Percentiles rank a stretch among this genome's conserved stretches.
These are phyloP conservation scores for Myxozyma geophila DNA, from an alignment of 805 yeast species.

Conservation along the genomic window DNA sequence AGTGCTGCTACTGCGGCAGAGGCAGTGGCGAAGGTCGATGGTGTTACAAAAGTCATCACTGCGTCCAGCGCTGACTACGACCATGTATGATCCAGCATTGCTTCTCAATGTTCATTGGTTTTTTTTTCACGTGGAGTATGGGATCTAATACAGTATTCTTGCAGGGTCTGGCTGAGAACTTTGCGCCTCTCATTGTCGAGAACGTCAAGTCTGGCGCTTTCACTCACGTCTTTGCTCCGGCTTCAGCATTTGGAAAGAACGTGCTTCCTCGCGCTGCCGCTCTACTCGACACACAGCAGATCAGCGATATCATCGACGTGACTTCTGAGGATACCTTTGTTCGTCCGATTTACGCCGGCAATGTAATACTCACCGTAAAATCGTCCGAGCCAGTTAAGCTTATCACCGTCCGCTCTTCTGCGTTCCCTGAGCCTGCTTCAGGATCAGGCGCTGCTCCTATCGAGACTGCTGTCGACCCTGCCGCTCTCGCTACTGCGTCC, in stretches of 20 bases:
- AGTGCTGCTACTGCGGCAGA: slow-evolving; percentile 56
- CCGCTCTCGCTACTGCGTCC: slow-evolving; percentile 49
- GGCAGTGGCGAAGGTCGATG: slow-evolving; percentile 58
- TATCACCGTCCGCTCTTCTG: slow-evolving; percentile 81
- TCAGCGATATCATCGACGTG: slow-evolving; percentile 78
- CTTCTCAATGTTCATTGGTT: background rate
- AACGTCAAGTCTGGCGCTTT: slow-evolving; percentile 52
- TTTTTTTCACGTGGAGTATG: background rate
- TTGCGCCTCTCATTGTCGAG: slow-evolving; percentile 67
- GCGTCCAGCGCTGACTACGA: slow-evolving; percentile 64
- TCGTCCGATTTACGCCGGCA: slow-evolving; percentile 96
- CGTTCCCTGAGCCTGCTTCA: slow-evolving; percentile 60
- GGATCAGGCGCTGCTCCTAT: slow-evolving; percentile 49
- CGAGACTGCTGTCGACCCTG: slow-evolving; percentile 53
- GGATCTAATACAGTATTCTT: background rate
- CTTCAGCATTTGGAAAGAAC: slow-evolving; percentile 87
- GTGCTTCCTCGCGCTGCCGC: slow-evolving; percentile 88
- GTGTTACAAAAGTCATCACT: slow-evolving; percentile 59
- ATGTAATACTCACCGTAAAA: slow-evolving; percentile 82
- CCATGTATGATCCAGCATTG: slow-evolving; percentile 46
- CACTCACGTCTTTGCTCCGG: slow-evolving; percentile 77
- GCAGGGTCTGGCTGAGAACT: slow-evolving; percentile 70
- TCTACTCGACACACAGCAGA: slow-evolving; percentile 80
- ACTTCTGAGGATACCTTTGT: slow-evolving; percentile 72
- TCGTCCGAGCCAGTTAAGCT: slow-evolving; percentile 67